Percentiles rank a stretch among this genome's conserved stretches.
Conservation (phyloP, 139 green algal genomes). For the Volvox reticuliferus region DNA sequence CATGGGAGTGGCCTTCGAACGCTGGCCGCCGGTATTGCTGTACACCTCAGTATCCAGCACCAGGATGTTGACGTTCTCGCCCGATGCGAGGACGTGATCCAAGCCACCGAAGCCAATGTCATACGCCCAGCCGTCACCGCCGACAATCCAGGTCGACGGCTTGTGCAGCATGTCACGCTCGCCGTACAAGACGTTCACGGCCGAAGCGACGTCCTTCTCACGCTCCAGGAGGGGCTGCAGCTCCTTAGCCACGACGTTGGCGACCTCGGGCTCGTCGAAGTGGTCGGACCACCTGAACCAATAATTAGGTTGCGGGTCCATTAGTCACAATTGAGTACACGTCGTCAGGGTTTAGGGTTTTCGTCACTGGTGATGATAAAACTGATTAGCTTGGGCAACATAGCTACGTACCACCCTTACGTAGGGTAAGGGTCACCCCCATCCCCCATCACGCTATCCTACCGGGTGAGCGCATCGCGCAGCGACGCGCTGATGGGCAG, state of each 20-base stretch:
- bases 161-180: slow-evolving; percentile 72
- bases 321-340: too few relatives aligned
- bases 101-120: slow-evolving; percentile 76
- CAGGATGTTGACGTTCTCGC: slow-evolving; percentile 71
- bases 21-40: slow-evolving; percentile 75
- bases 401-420: too few relatives aligned
- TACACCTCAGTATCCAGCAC: slow-evolving; percentile 77
- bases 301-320: too few relatives aligned
- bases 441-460: neutral
- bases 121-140: slow-evolving; percentile 77
- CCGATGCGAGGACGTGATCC: slow-evolving; percentile 73
- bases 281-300: neutral
- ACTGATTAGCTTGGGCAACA: too few relatives aligned
- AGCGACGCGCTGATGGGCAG: neutral
- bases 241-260: slow-evolving; percentile 47
- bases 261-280: slow-evolving; percentile 22
- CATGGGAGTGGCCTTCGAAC: slow-evolving; percentile 72
- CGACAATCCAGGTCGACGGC: slow-evolving; percentile 73
- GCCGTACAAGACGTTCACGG: neutral
- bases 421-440: too few relatives aligned
- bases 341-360: too few relatives aligned
- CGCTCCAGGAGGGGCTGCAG: slow-evolving; percentile 37
- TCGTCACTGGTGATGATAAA: too few relatives aligned
- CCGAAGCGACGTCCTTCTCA: slow-evolving; percentile 30
- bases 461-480: neutral